A percentile compares a stretch with the other conserved stretches of the same genome.
Evolutionary conservation across 345 rosid genomes (phyloP).

Genomic region (Hevea brasiliensis): DNA sequence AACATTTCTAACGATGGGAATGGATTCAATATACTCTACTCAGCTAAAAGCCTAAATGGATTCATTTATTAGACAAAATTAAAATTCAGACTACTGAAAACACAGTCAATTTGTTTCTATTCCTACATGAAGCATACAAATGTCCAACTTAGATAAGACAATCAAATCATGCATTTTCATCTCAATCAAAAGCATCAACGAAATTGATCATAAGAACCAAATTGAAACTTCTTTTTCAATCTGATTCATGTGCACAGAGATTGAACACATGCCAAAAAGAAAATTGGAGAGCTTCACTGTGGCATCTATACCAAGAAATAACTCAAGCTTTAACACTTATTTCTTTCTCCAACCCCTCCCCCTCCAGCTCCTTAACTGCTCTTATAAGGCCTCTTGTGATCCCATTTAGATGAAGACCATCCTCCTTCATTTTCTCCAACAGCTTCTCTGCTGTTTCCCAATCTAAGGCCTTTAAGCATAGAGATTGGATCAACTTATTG

Average conservation of each 20-base stretch:
- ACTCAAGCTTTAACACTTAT: conserved; percentile 28
- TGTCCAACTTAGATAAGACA: neutral
- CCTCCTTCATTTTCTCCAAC: conserved; percentile 59
- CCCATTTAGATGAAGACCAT: conserved; percentile 66
- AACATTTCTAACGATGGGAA: neutral
- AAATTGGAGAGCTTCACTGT: conserved; percentile 1
- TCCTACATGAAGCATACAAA: neutral
- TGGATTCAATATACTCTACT: neutral
- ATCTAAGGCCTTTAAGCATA: conserved; percentile 73
- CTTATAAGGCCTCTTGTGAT: conserved; percentile 65
- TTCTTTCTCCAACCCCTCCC: conserved; percentile 43
- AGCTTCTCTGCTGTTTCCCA: conserved; percentile 74
- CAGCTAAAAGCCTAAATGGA: neutral
- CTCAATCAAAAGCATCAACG: neutral
- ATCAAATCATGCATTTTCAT: neutral
- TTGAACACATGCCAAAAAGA: neutral
- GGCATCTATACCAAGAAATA: neutral
- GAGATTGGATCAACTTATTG: conserved; percentile 73
- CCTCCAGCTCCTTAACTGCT: conserved; percentile 78
- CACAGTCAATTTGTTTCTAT: neutral
- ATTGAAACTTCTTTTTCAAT: neutral
- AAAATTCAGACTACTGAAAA: neutral
- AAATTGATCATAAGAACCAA: neutral
- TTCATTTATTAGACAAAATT: neutral
- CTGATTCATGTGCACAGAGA: neutral